Base-by-base conservation (phyloP, 352 stramenopile species). In the Pythium aristosporum region DNA sequence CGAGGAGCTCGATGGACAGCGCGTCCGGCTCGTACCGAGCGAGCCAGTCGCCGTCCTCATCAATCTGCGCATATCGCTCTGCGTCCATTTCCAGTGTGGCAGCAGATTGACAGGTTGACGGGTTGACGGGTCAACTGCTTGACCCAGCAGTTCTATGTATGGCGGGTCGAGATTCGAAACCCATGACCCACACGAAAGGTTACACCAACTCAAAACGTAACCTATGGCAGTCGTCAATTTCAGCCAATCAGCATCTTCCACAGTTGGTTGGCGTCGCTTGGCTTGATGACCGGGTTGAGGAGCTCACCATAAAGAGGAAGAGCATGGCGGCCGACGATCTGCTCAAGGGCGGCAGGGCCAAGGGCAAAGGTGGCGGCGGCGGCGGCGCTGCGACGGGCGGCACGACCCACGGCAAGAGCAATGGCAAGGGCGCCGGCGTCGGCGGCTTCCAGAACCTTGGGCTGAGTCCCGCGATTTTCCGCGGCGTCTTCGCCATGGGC, bases 401-500 rank as follows among this genome's bases (percentile, higher is more conserved):
- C 41, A 82, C 83, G 32, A 85, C 69, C 15, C 82, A 92, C 51
- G 80, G 81, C 66, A 92, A 92, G 63, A 90, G 79, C 46, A 92
- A 90, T 61, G 82, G 82, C 60, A 92, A 91, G 67, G 82, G 82
- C 46, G 79, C 83, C 1, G 81, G 83, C 15, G 78, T 85, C 28
- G 85, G 83, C 46, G 88, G 87, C 28, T 96, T 96, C 71, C 88
- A 96, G 77, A 72, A 88, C 75, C 63, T 96, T 36, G 88, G 87
- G 8, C 74, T 96, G n/a, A 92, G 77, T 67, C 74, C 84, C 30
- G 51, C 64, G 5, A 77, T 96, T 50, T 94, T 96, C 61, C 81
- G 82, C 20, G 92, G 84, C 46, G 77, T 98, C 61, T 95, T 97
- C 77, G 80, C 79, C 55, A 97, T 98, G 91, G 92, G 92, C 44